Evolutionary conservation across 495 filamentous ascomycete species (phyloP).

Genomic region (Hypoxylon perforatum): DNA sequence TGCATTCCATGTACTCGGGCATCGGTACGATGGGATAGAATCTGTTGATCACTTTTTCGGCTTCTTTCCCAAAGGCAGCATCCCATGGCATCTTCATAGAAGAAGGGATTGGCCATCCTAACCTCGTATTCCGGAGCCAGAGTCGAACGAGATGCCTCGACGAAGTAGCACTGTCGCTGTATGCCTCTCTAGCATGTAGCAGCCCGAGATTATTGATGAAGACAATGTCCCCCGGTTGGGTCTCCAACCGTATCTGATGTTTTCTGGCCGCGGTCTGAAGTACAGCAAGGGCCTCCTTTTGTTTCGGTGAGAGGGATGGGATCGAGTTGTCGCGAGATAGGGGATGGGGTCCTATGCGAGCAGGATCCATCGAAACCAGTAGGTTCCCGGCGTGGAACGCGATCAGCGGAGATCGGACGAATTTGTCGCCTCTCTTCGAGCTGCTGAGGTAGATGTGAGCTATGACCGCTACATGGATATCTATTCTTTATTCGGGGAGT

Average conservation of each 20-base stretch:
- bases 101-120: constrained; percentile 54
- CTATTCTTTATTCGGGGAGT: background rate
- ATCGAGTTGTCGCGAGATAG: constrained; percentile 34
- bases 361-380: constrained; percentile 54
- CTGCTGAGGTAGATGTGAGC: constrained; percentile 33
- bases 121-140: constrained; percentile 58
- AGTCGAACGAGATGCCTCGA: constrained; percentile 62
- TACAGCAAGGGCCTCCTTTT: constrained; percentile 49
- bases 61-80: constrained; percentile 50
- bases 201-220: constrained; percentile 72
- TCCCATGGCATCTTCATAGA: constrained; percentile 58
- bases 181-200: constrained; percentile 67
- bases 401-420: constrained; percentile 53
- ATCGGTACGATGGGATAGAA: constrained; percentile 52
- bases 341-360: constrained; percentile 57
- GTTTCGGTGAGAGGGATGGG: constrained; percentile 47
- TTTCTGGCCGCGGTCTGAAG: constrained; percentile 48
- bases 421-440: constrained; percentile 47
- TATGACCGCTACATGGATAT: background rate
- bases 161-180: constrained; percentile 49
- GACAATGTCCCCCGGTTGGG: constrained; percentile 68
- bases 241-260: constrained; percentile 54
- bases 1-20: constrained; percentile 54
- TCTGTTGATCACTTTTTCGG: constrained; percentile 33
- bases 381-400: constrained; percentile 48